phyloP scores from a whole-genome alignment of 2,329 filamentous ascomycete species.

The Arthrobotrys sphaeroides region DNA sequence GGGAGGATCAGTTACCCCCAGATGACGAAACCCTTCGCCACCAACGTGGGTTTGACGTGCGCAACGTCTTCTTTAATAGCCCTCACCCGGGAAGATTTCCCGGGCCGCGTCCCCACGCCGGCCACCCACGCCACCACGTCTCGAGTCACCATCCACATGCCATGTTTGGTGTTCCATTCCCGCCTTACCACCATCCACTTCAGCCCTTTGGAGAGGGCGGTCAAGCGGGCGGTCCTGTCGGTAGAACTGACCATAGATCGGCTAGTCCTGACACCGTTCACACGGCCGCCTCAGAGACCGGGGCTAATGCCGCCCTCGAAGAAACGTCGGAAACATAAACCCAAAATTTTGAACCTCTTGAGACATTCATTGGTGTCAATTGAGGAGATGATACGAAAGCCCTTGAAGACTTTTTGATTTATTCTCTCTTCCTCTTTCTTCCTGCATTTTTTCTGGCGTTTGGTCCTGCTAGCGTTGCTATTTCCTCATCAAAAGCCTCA shows the following conservation, averaged over 20 bases:
- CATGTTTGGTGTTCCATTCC: neutral
- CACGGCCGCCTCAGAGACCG: neutral
- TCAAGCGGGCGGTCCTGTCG: neutral
- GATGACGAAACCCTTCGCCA: neutral
- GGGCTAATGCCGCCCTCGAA: neutral
- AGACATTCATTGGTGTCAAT: neutral
- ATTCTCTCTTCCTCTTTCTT: conserved; percentile 7
- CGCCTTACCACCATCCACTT: neutral
- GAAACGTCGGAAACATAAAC: neutral
- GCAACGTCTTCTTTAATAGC: neutral
- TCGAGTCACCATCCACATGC: neutral
- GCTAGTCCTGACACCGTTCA: conserved; percentile 1
- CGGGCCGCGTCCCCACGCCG: neutral
- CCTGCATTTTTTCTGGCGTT: conserved; percentile 5
- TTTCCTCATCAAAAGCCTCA: conserved; percentile 13
- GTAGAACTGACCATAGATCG: neutral
- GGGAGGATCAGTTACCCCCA: neutral
- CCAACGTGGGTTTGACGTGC: neutral
- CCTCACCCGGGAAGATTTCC: conserved; percentile 3
- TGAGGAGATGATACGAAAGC: neutral
- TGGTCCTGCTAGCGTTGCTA: conserved; percentile 1
- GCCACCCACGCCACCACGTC: conserved; percentile 1
- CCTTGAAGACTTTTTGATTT: neutral
- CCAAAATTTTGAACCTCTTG: neutral
- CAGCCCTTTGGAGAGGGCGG: neutral